Base-by-base conservation (phyloP, 2,329 filamentous ascomycete species). In the Helotiales sp. region DNA sequence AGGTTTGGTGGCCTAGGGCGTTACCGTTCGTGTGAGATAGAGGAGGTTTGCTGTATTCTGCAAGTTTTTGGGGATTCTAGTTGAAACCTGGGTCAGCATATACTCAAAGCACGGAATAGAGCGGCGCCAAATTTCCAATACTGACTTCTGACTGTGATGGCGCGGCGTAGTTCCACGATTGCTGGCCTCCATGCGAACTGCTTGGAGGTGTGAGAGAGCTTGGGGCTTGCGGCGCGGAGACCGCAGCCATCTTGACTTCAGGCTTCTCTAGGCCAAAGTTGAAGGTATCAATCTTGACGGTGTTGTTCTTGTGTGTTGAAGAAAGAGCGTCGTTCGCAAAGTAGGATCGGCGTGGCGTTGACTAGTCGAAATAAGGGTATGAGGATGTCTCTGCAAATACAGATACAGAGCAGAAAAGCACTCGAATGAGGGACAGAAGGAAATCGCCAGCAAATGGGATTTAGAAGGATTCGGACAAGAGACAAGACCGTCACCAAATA, bases 141-240 rank as follows among this genome's bases (percentile, higher is more conserved):
- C 74, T 66, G 62, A 78, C 76, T 67, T 77, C 75, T 57, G 69
- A 54, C 57, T 74, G 71, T 63, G 70, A 43, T 45, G 76, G 72
- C 4, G 74, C 73, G 47, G 75, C 71, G 66, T 73, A 77, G 63
- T 73, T 74, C 77, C 77, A 78, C 8, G 72, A 71, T 68, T 67
- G 72, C 54, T 69, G 68, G 59, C 65, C 73, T 34, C 66, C 73
- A 47, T 75, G 74, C 47, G 76, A 76, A 64, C 75, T 78, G 50
- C 71, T 74, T 24, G 75, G 75, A 13, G 76, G 74, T 65, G 76
- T 76, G 65, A 77, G 69, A 47, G 72, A 67, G 71, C 58, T 74
- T 20, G 70, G 71, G 73, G 74, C 75, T 67, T 77, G 76, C 72
- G 76, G 73, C 62, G 75, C 74, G 65, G 76, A 76, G 70, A 77